These are phyloP conservation scores for Sphaerosporella brunnea DNA, from an alignment of 495 filamentous ascomycete genomes.

Conservation along the genomic window DNA sequence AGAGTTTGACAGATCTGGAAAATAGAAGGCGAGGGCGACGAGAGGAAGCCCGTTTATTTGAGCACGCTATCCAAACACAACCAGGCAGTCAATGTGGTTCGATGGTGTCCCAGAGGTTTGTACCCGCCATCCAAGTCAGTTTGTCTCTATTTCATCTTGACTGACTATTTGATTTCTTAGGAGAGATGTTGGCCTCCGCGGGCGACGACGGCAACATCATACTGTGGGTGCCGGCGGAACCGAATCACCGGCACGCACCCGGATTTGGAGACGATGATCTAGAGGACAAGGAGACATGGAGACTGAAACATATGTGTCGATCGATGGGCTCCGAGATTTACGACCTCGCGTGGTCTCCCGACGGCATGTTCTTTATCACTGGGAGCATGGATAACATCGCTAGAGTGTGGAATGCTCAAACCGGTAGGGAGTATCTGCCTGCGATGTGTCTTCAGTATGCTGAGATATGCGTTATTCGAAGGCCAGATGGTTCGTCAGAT, in stretches of 20 bases:
- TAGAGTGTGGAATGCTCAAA: conserved; percentile 87
- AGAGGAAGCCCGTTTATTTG: conserved; percentile 72
- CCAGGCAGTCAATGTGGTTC: conserved; percentile 94
- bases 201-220: conserved; percentile 95
- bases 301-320: conserved; percentile 91
- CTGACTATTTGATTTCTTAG: conserved; percentile 30
- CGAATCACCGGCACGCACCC: conserved; percentile 36
- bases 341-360: conserved; percentile 94
- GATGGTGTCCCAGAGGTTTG: conserved; percentile 80
- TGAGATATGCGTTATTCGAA: conserved; percentile 27
- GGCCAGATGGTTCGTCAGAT: conserved; percentile 88
- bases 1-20: conserved; percentile 55
- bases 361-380: conserved; percentile 90
- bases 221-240: conserved; percentile 80
- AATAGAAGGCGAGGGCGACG: conserved; percentile 69
- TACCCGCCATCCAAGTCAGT: not conserved
- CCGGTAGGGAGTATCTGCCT: conserved; percentile 39
- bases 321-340: conserved; percentile 89
- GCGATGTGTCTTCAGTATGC: not conserved
- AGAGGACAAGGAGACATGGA: conserved; percentile 94
- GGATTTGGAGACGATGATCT: conserved; percentile 60
- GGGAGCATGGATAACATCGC: conserved; percentile 99
- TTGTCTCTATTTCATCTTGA: not conserved
- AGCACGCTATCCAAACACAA: conserved; percentile 84
- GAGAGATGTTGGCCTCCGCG: conserved; percentile 82